These are phyloP conservation scores for Phytophthora quininea DNA, from an alignment of 352 stramenopile genomes.

Conservation along the genomic window DNA sequence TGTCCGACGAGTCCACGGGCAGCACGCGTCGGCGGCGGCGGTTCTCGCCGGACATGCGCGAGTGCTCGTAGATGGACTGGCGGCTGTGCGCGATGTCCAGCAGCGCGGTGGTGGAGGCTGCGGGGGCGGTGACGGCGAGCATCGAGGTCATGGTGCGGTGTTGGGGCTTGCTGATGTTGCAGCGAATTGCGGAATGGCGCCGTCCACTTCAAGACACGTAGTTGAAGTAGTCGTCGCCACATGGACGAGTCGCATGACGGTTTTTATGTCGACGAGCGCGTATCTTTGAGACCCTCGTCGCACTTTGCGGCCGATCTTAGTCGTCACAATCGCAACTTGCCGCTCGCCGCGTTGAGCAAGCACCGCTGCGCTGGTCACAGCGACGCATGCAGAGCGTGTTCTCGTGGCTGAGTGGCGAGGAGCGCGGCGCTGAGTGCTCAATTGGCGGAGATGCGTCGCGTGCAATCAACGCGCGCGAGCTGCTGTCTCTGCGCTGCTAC, in stretches of 20 bases:
- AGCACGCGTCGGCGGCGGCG: slow-evolving; percentile 38
- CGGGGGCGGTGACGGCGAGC: not conserved
- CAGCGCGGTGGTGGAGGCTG: slow-evolving; percentile 3
- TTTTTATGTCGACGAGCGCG: not conserved
- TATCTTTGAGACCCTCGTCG: not conserved
- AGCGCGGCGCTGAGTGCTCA: not conserved
- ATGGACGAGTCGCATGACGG: not conserved
- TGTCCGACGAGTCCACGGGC: slow-evolving; percentile 36
- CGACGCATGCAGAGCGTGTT: not conserved
- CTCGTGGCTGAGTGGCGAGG: not conserved
- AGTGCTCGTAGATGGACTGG: slow-evolving; percentile 46
- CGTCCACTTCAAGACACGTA: not conserved
- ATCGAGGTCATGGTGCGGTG: not conserved
- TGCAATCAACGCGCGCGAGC: not conserved
- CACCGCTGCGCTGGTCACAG: not conserved
- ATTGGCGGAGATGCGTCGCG: not conserved
- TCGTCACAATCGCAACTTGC: not conserved
- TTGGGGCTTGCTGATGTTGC: not conserved
- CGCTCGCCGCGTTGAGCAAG: not conserved
- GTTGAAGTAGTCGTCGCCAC: not conserved
- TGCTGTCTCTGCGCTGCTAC: not conserved
- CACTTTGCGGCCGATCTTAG: not conserved
- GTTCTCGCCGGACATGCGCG: slow-evolving; percentile 53
- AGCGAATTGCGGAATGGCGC: not conserved
- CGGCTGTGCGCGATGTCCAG: slow-evolving; percentile 9